Percentiles rank a stretch among this genome's conserved stretches.
Conservation (phyloP, 768 basidiomycete species). For the Termitomyces titanicus region DNA sequence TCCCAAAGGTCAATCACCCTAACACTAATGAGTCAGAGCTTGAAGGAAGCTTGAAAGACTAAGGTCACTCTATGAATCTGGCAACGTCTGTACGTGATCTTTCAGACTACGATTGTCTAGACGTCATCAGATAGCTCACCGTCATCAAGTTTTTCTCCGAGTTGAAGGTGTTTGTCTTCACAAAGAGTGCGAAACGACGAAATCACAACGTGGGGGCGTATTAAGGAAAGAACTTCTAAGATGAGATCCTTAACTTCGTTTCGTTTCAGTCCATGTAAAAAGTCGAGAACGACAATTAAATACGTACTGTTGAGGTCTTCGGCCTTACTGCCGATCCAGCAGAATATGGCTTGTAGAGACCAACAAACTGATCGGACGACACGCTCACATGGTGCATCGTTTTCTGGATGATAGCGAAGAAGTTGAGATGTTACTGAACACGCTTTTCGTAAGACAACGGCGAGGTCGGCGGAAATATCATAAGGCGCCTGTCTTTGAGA, state of each 20-base stretch:
- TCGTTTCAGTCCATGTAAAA: not conserved
- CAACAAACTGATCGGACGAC: constrained; percentile 20
- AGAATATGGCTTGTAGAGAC: constrained; percentile 28
- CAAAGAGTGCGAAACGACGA: constrained; percentile 16
- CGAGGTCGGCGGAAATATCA: constrained; percentile 10
- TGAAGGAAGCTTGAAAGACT: not conserved
- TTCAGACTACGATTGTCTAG: too few relatives aligned
- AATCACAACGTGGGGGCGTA: constrained; percentile 14
- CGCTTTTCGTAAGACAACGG: constrained; percentile 23
- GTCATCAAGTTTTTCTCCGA: constrained; percentile 28
- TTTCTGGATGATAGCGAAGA: constrained; percentile 16
- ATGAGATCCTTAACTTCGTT: constrained; percentile 28
- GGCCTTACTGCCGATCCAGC: constrained; percentile 16
- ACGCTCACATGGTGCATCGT: constrained; percentile 9
- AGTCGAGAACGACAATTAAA: not conserved
- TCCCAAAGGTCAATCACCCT: not conserved
- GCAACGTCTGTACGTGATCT: constrained; percentile 2
- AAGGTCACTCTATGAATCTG: constrained; percentile 7
- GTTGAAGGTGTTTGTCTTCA: constrained; percentile 19
- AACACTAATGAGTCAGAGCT: not conserved
- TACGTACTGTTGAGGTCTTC: constrained; percentile 22
- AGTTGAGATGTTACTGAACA: constrained; percentile 24
- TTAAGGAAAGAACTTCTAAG: constrained; percentile 27
- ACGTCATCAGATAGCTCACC: constrained; percentile 22
- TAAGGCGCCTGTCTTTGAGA: constrained; percentile 1